phyloP scores from a whole-genome alignment of 75 land plant genomes.

The Pinus tabuliformis region DNA sequence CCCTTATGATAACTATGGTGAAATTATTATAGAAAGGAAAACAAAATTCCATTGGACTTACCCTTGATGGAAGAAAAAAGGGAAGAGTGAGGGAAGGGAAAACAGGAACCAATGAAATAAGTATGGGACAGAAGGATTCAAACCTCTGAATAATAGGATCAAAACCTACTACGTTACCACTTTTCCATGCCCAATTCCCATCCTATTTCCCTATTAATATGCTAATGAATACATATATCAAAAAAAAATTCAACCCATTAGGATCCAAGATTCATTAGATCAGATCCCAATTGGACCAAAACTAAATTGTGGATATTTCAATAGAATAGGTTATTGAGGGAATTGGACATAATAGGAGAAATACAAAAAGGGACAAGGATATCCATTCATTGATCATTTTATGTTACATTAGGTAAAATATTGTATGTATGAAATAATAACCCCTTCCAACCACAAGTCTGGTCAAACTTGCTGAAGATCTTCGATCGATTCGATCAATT shows the following conservation, averaged over 20 bases:
- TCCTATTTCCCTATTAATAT: not conserved
- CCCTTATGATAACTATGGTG: too few species aligned
- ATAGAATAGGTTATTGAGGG: not conserved
- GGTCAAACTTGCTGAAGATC: not conserved
- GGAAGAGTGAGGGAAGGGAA: too few species aligned
- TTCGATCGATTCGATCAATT: not conserved
- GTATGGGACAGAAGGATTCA: not conserved
- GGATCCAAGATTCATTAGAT: not conserved
- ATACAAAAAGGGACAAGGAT: not conserved
- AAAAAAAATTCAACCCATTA: not conserved
- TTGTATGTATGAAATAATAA: not conserved
- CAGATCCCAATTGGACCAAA: too few species aligned
- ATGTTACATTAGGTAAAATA: not conserved
- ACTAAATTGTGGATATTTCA: not conserved
- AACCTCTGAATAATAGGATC: conserved; percentile 10
- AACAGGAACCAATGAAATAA: not conserved
- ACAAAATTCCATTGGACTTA: too few species aligned
- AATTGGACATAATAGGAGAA: not conserved
- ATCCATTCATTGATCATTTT: conserved; percentile 1
- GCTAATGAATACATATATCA: not conserved
- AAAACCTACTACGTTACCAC: conserved; percentile 4
- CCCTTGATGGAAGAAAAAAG: too few species aligned
- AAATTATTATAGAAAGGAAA: too few species aligned
- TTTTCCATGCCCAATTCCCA: not conserved
- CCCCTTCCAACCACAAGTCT: not conserved